Conservation (phyloP, 257 asterid species). For the Euphrasia confusa region DNA sequence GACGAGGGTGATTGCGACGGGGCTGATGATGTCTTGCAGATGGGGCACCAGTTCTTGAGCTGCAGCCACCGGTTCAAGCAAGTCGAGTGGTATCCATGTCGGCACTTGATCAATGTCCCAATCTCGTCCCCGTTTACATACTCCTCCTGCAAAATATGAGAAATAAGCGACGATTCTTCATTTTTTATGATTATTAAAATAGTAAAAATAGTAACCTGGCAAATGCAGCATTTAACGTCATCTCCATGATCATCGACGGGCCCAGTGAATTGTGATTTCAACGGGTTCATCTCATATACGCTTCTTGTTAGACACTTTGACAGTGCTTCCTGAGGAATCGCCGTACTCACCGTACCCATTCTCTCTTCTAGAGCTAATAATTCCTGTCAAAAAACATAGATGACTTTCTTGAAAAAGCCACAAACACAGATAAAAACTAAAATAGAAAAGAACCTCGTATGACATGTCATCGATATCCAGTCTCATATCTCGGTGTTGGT, state of each 20-base stretch:
- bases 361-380: slow-evolving; percentile 85
- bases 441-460: slow-evolving; percentile 58
- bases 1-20: slow-evolving; percentile 24
- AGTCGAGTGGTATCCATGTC: slow-evolving; percentile 56
- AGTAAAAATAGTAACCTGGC: slow-evolving; percentile 51
- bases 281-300: slow-evolving; percentile 32
- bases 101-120: slow-evolving; percentile 60
- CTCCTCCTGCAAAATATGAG: slow-evolving; percentile 61
- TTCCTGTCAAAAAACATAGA: slow-evolving; percentile 46
- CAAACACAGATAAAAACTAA: background rate
- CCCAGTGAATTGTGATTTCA: slow-evolving; percentile 28
- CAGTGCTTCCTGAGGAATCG: slow-evolving; percentile 71
- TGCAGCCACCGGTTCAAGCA: slow-evolving; percentile 74
- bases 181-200: background rate
- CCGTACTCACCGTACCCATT: slow-evolving; percentile 92
- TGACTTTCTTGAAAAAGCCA: background rate
- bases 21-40: slow-evolving; percentile 70
- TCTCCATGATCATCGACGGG: slow-evolving; percentile 35
- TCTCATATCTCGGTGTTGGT: slow-evolving; percentile 84
- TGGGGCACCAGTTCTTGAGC: slow-evolving; percentile 89
- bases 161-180: background rate
- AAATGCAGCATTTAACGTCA: slow-evolving; percentile 71
- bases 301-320: slow-evolving; percentile 57
- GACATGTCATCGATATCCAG: slow-evolving; percentile 93
- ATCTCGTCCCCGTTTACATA: slow-evolving; percentile 58